Evolutionary conservation across 345 rosid genomes (phyloP), one percentile per base, ranked within the genome.

Genomic region (Populus alba): DNA sequence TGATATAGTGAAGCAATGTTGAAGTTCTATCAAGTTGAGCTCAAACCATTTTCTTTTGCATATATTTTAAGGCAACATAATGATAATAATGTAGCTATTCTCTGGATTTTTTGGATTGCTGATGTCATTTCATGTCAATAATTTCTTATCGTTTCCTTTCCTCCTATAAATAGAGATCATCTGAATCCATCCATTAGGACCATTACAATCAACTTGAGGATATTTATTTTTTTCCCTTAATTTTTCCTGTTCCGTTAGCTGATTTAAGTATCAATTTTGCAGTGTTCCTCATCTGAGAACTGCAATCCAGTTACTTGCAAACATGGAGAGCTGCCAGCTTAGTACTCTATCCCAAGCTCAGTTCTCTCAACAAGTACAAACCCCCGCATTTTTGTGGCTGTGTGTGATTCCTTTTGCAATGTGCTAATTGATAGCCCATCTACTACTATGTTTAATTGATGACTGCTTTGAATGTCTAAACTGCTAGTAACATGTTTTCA

Each of bases 251-350:
- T 22, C 41, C 39, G 16, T 68, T 73, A 45, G 66, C 75, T 79
- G 68, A 74, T 27, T 72, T 76, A 47, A 66, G 31, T 62, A 66
- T 13, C 68, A 33, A 73, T 33, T 81, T 73, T 84, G 81, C 90
- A 92, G 94, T 35, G 87, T 80, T 75, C 89, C 94, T 68, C 92
- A 88, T 85, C 83, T 90, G 65, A 77, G 79, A 86, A 89, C 92
- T 12, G 90, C 87, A 41, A 39, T 75, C 57, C 92, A 90, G 81
- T 80, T 92, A 29, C 92, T 92, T 37, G 83, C 79, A 7, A 88
- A 92, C 66, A 90, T 92, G 91, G 96, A 87, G 80, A 83, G 79
- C 80, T 81, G 84, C 83, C 93, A 90, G 71, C 90, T 90, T 39
- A 83, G 33, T 83, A 70, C 88, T 77, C 86, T 87, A 51, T 86